Evolutionary conservation across 306 rosid species (phyloP).

Genomic region (Begonia peltatifolia): DNA sequence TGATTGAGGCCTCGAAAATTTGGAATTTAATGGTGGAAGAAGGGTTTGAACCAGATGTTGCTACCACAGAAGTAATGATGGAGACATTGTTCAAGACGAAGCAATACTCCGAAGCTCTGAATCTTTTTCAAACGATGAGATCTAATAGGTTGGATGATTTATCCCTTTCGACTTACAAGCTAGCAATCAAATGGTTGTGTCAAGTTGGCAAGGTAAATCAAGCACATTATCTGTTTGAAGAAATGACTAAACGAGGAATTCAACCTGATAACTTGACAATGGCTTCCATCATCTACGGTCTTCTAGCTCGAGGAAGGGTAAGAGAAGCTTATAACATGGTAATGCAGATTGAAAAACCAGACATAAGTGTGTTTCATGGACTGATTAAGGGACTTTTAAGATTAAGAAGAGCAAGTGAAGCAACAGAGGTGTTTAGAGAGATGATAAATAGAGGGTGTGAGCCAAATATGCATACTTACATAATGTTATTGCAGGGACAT

Average conservation of each 20-base stretch:
- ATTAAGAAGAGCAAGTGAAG: conserved; percentile 51
- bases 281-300: conserved; percentile 45
- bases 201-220: conserved; percentile 33
- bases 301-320: conserved; percentile 35
- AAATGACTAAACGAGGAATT: conserved; percentile 54
- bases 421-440: conserved; percentile 67
- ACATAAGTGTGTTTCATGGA: conserved; percentile 48
- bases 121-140: conserved; percentile 55
- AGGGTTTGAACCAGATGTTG: conserved; percentile 43
- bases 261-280: conserved; percentile 27
- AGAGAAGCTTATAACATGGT: conserved; percentile 33
- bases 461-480: conserved; percentile 62
- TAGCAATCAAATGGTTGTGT: conserved; percentile 60
- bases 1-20: conserved; percentile 59
- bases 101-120: conserved; percentile 38
- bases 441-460: conserved; percentile 43
- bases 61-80: conserved; percentile 52
- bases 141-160: conserved; percentile 41
- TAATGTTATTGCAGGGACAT: conserved; percentile 83
- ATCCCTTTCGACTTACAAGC: conserved; percentile 38
- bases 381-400: conserved; percentile 64
- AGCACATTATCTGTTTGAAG: conserved; percentile 40
- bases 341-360: conserved; percentile 18
- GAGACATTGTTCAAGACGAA: conserved; percentile 48
- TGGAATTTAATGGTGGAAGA: conserved; percentile 84